Percentiles rank a stretch among this genome's conserved stretches.
phyloP scores from a whole-genome alignment of 2,329 filamentous ascomycete genomes.

The Phialophora macrospora region DNA sequence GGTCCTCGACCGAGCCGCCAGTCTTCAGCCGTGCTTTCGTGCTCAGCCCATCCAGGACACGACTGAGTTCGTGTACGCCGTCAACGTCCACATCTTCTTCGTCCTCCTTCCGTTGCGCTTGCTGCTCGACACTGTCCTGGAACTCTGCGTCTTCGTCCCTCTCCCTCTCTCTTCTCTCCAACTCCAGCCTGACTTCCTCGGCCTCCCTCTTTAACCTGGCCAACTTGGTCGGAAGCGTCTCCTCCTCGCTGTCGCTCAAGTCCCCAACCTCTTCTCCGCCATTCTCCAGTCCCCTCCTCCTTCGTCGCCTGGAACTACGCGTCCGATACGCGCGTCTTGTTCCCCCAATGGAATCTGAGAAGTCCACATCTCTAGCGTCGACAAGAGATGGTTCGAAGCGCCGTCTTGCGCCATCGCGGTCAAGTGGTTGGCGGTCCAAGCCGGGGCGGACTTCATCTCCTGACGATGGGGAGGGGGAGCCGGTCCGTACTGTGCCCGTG shows the following conservation, averaged over 20 bases:
- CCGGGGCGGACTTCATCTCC: constrained; percentile 65
- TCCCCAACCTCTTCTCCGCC: constrained; percentile 69
- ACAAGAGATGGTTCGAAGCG: constrained; percentile 77
- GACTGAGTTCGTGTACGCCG: constrained; percentile 70
- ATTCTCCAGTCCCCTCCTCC: constrained; percentile 44
- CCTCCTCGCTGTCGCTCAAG: constrained; percentile 68
- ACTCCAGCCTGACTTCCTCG: constrained; percentile 68
- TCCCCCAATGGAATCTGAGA: constrained; percentile 83
- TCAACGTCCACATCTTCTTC: constrained; percentile 54
- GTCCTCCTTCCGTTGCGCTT: constrained; percentile 48
- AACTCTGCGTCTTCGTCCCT: constrained; percentile 51
- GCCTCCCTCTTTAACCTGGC: constrained; percentile 82
- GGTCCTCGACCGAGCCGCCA: constrained; percentile 28
- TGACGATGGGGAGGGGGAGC: constrained; percentile 51
- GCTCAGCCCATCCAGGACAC: constrained; percentile 62
- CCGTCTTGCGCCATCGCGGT: constrained; percentile 77
- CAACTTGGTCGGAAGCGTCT: constrained; percentile 77
- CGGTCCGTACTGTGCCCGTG: constrained; percentile 61
- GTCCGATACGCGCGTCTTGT: constrained; percentile 84
- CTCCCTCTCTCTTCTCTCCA: constrained; percentile 54
- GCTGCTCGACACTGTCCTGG: constrained; percentile 43
- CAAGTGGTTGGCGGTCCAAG: constrained; percentile 77
- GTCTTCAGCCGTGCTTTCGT: constrained; percentile 24
- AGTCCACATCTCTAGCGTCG: constrained; percentile 79
- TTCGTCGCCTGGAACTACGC: constrained; percentile 68